phyloP scores from a whole-genome alignment of 2,329 filamentous ascomycete genomes.

The Fusarium sacchari region DNA sequence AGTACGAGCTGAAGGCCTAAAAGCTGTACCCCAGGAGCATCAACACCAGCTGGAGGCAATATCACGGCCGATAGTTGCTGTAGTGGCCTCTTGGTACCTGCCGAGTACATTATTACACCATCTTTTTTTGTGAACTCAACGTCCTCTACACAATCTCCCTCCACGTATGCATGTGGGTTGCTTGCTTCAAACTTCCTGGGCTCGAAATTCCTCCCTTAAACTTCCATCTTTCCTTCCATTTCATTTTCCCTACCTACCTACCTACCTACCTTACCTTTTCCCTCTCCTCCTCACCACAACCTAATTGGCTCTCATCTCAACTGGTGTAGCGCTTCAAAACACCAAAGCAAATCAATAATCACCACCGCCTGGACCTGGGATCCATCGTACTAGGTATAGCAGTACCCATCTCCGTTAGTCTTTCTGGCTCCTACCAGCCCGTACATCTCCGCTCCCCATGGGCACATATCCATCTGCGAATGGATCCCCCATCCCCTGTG shows the following conservation, averaged over 20 bases:
- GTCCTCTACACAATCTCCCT: neutral
- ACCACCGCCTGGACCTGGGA: conserved; percentile 16
- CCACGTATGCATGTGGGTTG: neutral
- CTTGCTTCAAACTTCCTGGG: conserved; percentile 17
- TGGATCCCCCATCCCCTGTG: conserved; percentile 20
- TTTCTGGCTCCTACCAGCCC: conserved; percentile 3
- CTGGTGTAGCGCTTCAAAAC: conserved; percentile 15
- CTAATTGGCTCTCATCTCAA: neutral
- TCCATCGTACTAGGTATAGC: conserved; percentile 10
- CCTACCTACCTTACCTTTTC: neutral
- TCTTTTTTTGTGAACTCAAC: conserved; percentile 18
- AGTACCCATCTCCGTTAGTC: conserved; percentile 13
- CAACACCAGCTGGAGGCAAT: conserved; percentile 19
- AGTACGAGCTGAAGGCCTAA: conserved; percentile 26
- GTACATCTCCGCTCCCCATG: conserved; percentile 26
- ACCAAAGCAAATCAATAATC: conserved; percentile 14
- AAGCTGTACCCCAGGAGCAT: conserved; percentile 30
- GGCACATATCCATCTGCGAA: conserved; percentile 25
- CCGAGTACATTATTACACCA: conserved; percentile 31
- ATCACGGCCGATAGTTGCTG: conserved; percentile 16
- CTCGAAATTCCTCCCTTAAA: conserved; percentile 1
- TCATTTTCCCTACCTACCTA: neutral
- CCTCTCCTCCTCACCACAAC: neutral
- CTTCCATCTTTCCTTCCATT: neutral
- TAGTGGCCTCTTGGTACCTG: conserved; percentile 27